phyloP scores from a whole-genome alignment of 805 yeast species.

The Candida palmyrensis region DNA sequence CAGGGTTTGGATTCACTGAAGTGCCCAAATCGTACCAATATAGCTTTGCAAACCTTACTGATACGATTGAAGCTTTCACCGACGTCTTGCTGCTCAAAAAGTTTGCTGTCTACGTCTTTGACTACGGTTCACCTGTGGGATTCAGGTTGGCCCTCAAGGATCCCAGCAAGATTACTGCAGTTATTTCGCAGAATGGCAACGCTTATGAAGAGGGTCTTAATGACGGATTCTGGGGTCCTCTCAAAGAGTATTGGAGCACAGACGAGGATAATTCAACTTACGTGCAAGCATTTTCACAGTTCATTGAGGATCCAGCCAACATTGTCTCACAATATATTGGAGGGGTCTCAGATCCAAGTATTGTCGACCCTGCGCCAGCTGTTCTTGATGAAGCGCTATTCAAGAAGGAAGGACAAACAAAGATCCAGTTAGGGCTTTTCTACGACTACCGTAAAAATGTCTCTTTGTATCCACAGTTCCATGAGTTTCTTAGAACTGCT shows the following conservation, averaged over 20 bases:
- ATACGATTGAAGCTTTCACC: constrained; percentile 25
- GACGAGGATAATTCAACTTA: no score
- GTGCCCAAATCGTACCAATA: constrained; percentile 19
- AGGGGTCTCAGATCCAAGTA: constrained; percentile 19
- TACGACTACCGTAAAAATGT: constrained; percentile 32
- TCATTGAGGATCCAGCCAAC: constrained; percentile 7
- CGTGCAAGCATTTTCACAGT: not conserved
- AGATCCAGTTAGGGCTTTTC: constrained; percentile 29
- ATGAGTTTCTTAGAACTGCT: constrained; percentile 22
- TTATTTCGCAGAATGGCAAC: constrained; percentile 40
- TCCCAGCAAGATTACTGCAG: constrained; percentile 23
- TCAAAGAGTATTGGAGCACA: constrained; percentile 26
- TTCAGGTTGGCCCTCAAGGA: constrained; percentile 29
- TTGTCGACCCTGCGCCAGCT: no score
- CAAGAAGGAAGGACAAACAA: constrained; percentile 26
- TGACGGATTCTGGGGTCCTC: constrained; percentile 32
- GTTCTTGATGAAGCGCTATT: no score
- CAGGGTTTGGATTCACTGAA: constrained; percentile 36
- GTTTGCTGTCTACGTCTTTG: constrained; percentile 34
- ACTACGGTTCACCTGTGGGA: constrained; percentile 42
- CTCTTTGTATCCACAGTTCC: constrained; percentile 31
- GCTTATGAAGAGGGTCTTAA: constrained; percentile 41
- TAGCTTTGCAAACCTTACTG: constrained; percentile 27
- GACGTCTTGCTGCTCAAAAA: constrained; percentile 17
- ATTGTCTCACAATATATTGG: constrained; percentile 19